Base-by-base conservation (phyloP, 1,284 basidiomycete species). In the Lignosus rhinocerotis region DNA sequence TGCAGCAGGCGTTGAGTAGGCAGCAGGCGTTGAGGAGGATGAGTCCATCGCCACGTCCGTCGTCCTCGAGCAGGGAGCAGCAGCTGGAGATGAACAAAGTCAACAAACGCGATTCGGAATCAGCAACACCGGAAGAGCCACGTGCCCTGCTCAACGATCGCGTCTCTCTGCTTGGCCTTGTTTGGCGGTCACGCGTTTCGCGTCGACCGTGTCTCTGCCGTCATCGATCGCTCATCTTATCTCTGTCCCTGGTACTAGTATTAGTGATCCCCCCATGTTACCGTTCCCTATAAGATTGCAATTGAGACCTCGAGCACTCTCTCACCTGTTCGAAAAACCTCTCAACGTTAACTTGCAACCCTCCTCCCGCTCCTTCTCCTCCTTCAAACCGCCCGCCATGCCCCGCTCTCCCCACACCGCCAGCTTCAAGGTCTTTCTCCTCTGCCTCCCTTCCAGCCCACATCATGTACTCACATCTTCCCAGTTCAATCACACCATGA, bases 401-500 rank as follows among this genome's bases (percentile, higher is more conserved):
- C 82, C 86, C 58, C 81, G 83, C 65, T 78, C 83, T 42, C 70
- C 82, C 66, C 87, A 87, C 67, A 89, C 88, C 3, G 78, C 85
- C 0, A 82, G 83, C 63, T 90, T 85, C 75, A 84, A 81, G 76
- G 87, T 84, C 65, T 42, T 60, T 16, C 6, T 6, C 12, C 19
- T 30, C 53, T 21, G 8, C 19, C 36, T 21, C 9, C 19, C 36
- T 6, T 34, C 25, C 21, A 1, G 12, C 19, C 7, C 34, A 31
- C 31, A 31, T 2, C 31, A 31, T 2, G 16, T 41, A 16, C 44
- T 44, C 41, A 49, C 34, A 47, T 41, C 57, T 21, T 31, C 10
- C 44, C 59, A 92, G 88, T 91, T 93, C 76, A 93, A 94, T 73
- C 93, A 96, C 76, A 93, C 91, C 33, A 94, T 94, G 92, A 75